Evolutionary conservation across 768 basidiomycete genomes (phyloP), one percentile per base, ranked within the genome.

Genomic region (Russula sp.): DNA sequence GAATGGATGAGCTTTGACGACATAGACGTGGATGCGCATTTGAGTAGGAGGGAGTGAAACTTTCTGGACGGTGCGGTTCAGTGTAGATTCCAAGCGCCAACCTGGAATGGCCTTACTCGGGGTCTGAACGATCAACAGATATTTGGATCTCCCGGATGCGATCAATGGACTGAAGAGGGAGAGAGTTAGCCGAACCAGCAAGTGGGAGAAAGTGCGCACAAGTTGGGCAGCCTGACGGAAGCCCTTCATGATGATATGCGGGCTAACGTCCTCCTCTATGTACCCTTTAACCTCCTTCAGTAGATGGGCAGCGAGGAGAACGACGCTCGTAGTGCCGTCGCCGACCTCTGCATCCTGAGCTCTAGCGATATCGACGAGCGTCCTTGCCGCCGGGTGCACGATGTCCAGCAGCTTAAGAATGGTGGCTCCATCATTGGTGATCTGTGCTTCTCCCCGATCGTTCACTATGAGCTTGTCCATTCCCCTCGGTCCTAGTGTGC

Each of bases 11-110:
- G 85, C 76, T 98, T 99, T 65, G 96, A 98, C 16, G 97, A 98
- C 96, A 98, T 98, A n/a, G 97, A 96, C 3, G 97, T 99, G 32
- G 94, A 88, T 32, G 97, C 97, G 75, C 94, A 97, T 79, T 97
- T 95, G 69, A 97, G 81, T 39, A 98, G 83, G 27, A 98, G 86
- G 65, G 94, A 91, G 53, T 87, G 94, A 83, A 98, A 97, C 69
- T 85, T 84, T 68, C 96, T 98, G 73, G 18, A 22, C 16, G 39
- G 50, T 20, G 37, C n/a, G 9, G 16, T 59, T 61, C 35, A 27
- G 40, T 22, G 14, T 22, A 8, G 22, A 10, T 40, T 32, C 47
- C 14, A 27, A 13, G 53, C 10, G n/a, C 4, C 50, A 56, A 31
- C 59, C 16, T 27, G 57, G 10, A 14, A 47, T 34, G 55, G n/a